Evolutionary conservation across 768 basidiomycete species (phyloP).

Genomic region (Psilocybe azurescens): DNA sequence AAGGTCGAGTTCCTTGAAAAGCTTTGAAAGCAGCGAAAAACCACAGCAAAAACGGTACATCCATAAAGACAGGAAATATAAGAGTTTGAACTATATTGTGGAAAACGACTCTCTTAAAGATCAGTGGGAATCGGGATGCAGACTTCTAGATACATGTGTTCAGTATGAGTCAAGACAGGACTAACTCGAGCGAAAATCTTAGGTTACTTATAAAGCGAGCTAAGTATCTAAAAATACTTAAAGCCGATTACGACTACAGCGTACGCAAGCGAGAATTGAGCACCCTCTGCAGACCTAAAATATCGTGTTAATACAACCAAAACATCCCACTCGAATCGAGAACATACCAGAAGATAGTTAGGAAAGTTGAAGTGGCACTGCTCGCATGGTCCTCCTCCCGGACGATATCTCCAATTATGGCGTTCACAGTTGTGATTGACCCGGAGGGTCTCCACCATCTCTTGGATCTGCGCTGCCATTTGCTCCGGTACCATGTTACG

Average conservation of each 20-base stretch:
- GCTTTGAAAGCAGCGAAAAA: no score
- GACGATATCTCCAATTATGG: conserved; percentile 47
- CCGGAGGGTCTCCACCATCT: conserved; percentile 43
- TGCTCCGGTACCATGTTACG: conserved; percentile 31
- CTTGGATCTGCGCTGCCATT: conserved; percentile 35
- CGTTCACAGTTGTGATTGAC: conserved; percentile 59
- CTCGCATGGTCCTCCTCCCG: conserved; percentile 52
- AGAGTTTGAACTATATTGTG: no score
- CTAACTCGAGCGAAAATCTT: no score
- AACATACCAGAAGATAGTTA: conserved; percentile 54
- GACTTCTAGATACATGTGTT: no score
- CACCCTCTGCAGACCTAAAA: conserved; percentile 41
- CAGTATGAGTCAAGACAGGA: no score
- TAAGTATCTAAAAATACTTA: conserved; percentile 12
- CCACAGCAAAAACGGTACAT: no score
- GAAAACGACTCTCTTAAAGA: no score
- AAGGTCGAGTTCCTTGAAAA: no score
- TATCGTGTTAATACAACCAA: neutral
- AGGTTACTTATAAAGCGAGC: no score
- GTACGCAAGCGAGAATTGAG: conserved; percentile 40
- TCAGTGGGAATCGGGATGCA: no score
- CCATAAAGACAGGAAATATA: no score
- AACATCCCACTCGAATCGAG: neutral
- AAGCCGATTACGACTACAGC: conserved; percentile 44
- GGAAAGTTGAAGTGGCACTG: conserved; percentile 46